Evolutionary conservation across 495 filamentous ascomycete species (phyloP), one percentile per base, ranked within the genome.

Genomic region (Penicillium bialowiezense): DNA sequence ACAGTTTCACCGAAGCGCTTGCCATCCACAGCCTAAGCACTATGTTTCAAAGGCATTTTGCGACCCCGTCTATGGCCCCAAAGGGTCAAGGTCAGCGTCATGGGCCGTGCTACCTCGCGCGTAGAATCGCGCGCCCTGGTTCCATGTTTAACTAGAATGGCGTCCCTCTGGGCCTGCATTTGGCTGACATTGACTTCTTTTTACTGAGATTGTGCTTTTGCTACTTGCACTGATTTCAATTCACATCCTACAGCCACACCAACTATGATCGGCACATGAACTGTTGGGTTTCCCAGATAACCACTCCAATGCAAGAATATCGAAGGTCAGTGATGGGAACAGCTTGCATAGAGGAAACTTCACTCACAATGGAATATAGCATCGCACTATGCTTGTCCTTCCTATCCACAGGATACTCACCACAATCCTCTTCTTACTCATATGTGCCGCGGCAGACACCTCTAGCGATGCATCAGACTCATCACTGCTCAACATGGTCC

Each of bases 401-500:
- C 48, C 58, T 53, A 31, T 48, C 19, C 45, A 51, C 58, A 56
- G 67, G 51, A 54, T 58, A 18, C 56, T 69, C 45, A 43, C 56
- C 29, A 50, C 58, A 47, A 51, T 64, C 39, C 40, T 71, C 43
- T 53, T 50, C 40, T 51, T 63, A 49, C 42, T 55, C 49, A 41
- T 57, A 12, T 46, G 50, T 29, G 43, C 52, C 12, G 55, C 48
- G 14, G 36, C 32, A 21, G 40, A 35, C n/a, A 21, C 53, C 45
- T 20, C 41, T 35, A 49, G 18, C 31, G 40, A 50, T 60, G 48
- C 45, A 39, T 64, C 41, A 12, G 41, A 50, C n/a, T 36, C 50
- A 41, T 59, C 59, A 34, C 52, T 73, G 31, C 58, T 62, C 36
- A 48, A 51, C 32, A 49, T 76, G 39, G 70, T 89, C 35, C 87